Percentiles rank a stretch among this genome's conserved stretches.
phyloP scores from a whole-genome alignment of 805 yeast species.

The Candida ipomoeae region DNA sequence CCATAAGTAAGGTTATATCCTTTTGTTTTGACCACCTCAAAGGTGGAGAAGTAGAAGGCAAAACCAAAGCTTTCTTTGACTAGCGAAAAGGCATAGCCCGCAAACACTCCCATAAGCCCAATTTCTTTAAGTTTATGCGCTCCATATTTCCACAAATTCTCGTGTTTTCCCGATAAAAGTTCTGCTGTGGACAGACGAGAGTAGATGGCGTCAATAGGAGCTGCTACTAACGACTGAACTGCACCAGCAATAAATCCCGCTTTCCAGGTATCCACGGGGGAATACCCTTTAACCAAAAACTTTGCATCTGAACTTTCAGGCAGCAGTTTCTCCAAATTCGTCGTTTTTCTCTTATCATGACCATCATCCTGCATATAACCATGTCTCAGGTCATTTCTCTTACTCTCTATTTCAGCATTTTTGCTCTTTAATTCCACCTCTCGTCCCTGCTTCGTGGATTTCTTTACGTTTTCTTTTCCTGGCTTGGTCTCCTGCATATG shows the following conservation, averaged over 20 bases:
- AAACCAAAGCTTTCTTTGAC: constrained; percentile 79
- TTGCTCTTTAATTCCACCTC: no score
- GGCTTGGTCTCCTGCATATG: no score
- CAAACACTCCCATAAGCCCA: constrained; percentile 82
- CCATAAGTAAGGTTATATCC: constrained; percentile 48
- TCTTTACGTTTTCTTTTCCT: no score
- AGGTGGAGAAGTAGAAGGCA: constrained; percentile 77
- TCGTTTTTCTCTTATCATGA: no score
- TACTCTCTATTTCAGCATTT: no score
- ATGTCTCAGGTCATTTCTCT: no score
- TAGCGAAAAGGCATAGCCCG: constrained; percentile 78
- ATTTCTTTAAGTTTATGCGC: constrained; percentile 61
- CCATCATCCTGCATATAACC: not conserved
- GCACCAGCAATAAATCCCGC: constrained; percentile 88
- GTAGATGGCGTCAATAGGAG: constrained; percentile 89
- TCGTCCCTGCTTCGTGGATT: no score
- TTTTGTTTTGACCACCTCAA: constrained; percentile 73
- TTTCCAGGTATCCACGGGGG: constrained; percentile 53
- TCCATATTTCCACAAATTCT: constrained; percentile 76
- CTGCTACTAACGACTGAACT: constrained; percentile 84
- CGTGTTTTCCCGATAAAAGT: constrained; percentile 59
- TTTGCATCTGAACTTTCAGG: not conserved
- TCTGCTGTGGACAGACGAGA: constrained; percentile 77
- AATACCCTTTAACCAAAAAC: constrained; percentile 10
- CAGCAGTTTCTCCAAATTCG: no score